These are phyloP conservation scores for Piper longum DNA, from an alignment of 164 flowering plant species.

Conservation along the genomic window DNA sequence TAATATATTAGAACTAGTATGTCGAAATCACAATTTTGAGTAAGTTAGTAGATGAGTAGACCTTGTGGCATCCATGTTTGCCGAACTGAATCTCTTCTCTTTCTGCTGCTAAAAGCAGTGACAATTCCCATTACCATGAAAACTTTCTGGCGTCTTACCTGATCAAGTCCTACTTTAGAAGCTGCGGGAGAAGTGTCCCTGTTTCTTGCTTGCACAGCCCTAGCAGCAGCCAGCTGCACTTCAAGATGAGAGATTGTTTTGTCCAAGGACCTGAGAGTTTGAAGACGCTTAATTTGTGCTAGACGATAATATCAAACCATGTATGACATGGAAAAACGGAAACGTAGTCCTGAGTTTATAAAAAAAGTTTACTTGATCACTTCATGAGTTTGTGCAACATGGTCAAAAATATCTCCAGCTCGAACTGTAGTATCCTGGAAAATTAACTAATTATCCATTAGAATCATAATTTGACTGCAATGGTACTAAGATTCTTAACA, in stretches of 20 bases:
- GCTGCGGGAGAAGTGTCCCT: slow-evolving; percentile 31
- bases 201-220: slow-evolving; percentile 43
- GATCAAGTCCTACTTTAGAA: slow-evolving; percentile 19
- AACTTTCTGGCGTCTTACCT: slow-evolving; percentile 36
- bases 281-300: not conserved
- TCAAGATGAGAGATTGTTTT: slow-evolving; percentile 75
- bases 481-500: not conserved
- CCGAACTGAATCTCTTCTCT: slow-evolving; percentile 78
- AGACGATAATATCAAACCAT: too few relatives aligned
- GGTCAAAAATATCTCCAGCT: slow-evolving; percentile 43
- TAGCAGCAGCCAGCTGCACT: slow-evolving; percentile 71
- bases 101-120: slow-evolving; percentile 90
- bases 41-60: slow-evolving; percentile 8
- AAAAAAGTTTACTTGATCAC: slow-evolving; percentile 43
- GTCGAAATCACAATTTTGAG: not conserved
- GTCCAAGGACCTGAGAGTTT: slow-evolving; percentile 59
- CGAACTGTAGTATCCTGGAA: slow-evolving; percentile 35
- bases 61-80: slow-evolving; percentile 96
- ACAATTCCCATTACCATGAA: slow-evolving; percentile 92
- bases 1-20: not conserved
- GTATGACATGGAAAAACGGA: not conserved
- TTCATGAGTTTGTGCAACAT: slow-evolving; percentile 62
- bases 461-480: not conserved
- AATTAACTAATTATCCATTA: slow-evolving; percentile 1
- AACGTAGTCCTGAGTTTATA: not conserved